Evolutionary conservation across 257 asterid species (phyloP).

Genomic region (Catharanthus roseus): DNA sequence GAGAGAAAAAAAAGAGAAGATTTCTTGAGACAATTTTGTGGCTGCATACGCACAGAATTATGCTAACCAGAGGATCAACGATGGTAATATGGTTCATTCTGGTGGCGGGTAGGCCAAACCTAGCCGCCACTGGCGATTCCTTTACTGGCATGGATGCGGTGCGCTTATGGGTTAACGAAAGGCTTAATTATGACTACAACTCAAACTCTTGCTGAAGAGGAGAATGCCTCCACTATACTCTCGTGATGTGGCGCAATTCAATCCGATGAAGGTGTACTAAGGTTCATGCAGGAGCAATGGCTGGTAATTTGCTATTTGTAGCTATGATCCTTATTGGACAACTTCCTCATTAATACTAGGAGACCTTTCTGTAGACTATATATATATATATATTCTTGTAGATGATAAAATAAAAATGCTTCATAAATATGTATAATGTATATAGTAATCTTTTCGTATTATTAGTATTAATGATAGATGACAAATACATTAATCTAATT

Average conservation of each 20-base stretch:
- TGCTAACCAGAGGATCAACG: slow-evolving; percentile 21
- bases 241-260: slow-evolving; percentile 47
- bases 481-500: too few species aligned
- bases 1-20: too few species aligned
- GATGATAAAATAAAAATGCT: too few species aligned
- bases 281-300: slow-evolving; percentile 35
- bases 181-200: slow-evolving; percentile 15
- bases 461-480: too few species aligned
- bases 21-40: too few species aligned
- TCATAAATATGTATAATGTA: too few species aligned
- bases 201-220: slow-evolving; percentile 32
- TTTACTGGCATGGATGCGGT: slow-evolving; percentile 30
- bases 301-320: slow-evolving; percentile 33
- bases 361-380: too few species aligned
- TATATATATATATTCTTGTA: too few species aligned
- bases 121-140: slow-evolving; percentile 12
- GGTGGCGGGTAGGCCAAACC: too few species aligned
- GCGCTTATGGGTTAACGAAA: slow-evolving; percentile 37
- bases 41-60: slow-evolving; percentile 36
- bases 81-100: slow-evolving; percentile 37
- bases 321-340: slow-evolving; percentile 25
- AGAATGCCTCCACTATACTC: slow-evolving; percentile 51
- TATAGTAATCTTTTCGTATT: too few species aligned
- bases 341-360: slow-evolving; percentile 29
- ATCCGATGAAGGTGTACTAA: slow-evolving; percentile 37